Evolutionary conservation across 768 basidiomycete genomes (phyloP).

Genomic region (Collybia sp.): DNA sequence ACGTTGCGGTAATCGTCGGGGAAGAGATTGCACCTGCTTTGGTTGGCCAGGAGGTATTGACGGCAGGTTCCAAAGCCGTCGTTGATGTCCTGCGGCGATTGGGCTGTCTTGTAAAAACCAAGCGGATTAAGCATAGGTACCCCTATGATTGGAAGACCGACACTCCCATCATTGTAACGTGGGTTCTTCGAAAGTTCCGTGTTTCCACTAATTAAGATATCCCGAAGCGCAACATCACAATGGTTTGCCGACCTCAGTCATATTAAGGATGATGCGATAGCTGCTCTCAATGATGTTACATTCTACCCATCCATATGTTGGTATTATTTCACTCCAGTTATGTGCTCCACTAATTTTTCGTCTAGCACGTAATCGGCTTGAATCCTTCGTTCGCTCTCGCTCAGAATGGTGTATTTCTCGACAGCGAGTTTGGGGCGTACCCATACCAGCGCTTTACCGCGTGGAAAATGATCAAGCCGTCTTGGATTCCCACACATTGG

Average conservation of each 20-base stretch:
- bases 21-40: constrained; percentile 38
- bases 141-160: constrained; percentile 98
- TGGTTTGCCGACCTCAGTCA: constrained; percentile 94
- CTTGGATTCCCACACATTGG: constrained; percentile 59
- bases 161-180: constrained; percentile 89
- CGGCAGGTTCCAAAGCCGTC: constrained; percentile 64
- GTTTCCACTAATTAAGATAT: neutral
- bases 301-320: constrained; percentile 78
- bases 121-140: constrained; percentile 80
- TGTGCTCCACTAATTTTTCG: neutral
- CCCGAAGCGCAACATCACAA: constrained; percentile 79
- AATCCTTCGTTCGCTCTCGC: constrained; percentile 79
- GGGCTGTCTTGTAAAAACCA: constrained; percentile 58
- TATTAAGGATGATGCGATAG: constrained; percentile 74
- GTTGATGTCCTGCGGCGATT: constrained; percentile 55
- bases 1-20: constrained; percentile 57
- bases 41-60: constrained; percentile 67
- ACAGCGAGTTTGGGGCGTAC: constrained; percentile 96
- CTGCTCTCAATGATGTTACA: constrained; percentile 60
- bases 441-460: constrained; percentile 85
- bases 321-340: constrained; percentile 4
- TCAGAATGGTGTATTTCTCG: constrained; percentile 99
- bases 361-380: constrained; percentile 81
- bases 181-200: constrained; percentile 16
- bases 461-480: constrained; percentile 55